These are phyloP conservation scores for Medicago arabica DNA, from an alignment of 306 rosid species.

Conservation along the genomic window DNA sequence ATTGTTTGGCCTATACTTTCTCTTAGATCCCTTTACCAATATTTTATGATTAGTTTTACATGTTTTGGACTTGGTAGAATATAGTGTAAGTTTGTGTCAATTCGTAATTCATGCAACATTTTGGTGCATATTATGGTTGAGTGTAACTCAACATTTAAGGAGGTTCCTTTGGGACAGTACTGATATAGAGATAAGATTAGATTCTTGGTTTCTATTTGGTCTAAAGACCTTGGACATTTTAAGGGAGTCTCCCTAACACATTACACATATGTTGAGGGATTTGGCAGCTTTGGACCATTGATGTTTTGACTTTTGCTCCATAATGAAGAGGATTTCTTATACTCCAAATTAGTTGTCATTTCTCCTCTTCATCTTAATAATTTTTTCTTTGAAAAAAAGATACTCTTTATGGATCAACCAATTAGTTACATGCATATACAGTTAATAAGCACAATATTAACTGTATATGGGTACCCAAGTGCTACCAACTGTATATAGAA, in stretches of 20 bases:
- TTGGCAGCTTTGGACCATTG: conserved; percentile 27
- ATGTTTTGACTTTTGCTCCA: conserved; percentile 7
- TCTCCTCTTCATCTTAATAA: conserved; percentile 21
- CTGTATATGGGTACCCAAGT: too few species aligned
- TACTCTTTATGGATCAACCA: conserved; percentile 9
- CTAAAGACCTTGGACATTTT: background rate
- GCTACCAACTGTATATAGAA: conserved; percentile 28
- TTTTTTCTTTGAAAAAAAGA: background rate
- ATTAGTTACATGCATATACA: background rate
- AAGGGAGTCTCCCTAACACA: conserved; percentile 1
- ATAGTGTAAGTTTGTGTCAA: conserved; percentile 12
- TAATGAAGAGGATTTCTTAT: conserved; percentile 18
- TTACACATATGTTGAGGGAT: conserved; percentile 3
- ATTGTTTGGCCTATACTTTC: background rate
- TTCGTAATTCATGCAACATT: conserved; percentile 15
- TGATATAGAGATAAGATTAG: conserved; percentile 11
- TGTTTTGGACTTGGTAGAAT: conserved; percentile 9
- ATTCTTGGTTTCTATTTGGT: conserved; percentile 8
- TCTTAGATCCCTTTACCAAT: background rate
- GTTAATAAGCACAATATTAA: conserved; percentile 30
- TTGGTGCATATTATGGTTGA: background rate
- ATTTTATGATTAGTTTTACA: conserved; percentile 5
- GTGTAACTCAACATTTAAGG: conserved; percentile 18
- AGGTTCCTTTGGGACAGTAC: conserved; percentile 13
- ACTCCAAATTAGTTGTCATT: conserved; percentile 7